Evolutionary conservation across 306 rosid species (phyloP), one percentile per base, ranked within the genome.

Genomic region (Senna siamea): DNA sequence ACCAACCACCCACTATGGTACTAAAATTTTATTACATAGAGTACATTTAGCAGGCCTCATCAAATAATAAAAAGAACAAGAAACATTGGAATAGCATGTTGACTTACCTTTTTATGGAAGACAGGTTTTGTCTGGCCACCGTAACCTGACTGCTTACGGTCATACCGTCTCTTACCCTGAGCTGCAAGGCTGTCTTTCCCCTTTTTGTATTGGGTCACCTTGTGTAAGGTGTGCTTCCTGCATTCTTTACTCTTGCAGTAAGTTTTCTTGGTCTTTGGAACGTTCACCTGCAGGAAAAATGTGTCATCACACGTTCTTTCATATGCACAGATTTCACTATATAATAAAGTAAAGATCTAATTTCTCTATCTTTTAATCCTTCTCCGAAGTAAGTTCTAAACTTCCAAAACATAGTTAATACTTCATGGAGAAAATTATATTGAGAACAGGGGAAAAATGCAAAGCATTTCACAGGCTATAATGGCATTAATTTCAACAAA

Each of bases 111-210:
- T 40, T 84, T 84, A 80, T 84, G 87, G 71, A 84, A 80, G 5
- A 84, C 85, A 4, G 87, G 87, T 35, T 84, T 84, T 2, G 87
- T 84, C 64, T 84, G 87, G 2, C 87, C 87, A 69, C 87, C 87
- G 71, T 84, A 84, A 73, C 87, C 87, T 4, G 87, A 84, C 22
- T 84, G 87, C 44, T 84, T 84, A 2, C 85, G 85, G 43, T 84
- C 87, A 80, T 84, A 84, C 69, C 87, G 87, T 18, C 85, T 77
- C 46, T 84, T 84, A 3, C 87, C 87, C 66, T 84, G 87, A 55
- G 85, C 87, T 9, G 87, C 85, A 14, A 80, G 81, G 53, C 85
- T 80, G 20, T 84, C 87, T 20, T 84, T 84, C 10, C 85, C 85
- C 73, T 84, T 84, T 77, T 84, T 84, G 82, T 84, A 84, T 58